phyloP scores from a whole-genome alignment of 1,284 basidiomycete species.

The Cystobasidiaceae sp. region DNA sequence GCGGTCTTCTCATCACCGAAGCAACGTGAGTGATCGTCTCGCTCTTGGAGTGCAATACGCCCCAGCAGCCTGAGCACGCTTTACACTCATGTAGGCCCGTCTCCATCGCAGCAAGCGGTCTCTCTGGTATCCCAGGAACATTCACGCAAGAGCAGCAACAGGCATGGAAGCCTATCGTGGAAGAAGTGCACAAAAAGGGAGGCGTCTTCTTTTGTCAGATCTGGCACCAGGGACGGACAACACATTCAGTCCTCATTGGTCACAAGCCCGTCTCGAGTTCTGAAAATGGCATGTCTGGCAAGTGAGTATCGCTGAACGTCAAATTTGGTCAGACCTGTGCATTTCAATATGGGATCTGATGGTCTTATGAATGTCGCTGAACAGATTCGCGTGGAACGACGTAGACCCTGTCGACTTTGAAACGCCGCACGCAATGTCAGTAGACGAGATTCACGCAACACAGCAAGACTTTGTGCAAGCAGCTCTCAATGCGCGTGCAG shows the following conservation, averaged over 20 bases:
- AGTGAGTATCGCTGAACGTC: slow-evolving; percentile 6
- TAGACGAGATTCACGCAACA: slow-evolving; percentile 22
- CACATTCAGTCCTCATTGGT: slow-evolving; percentile 33
- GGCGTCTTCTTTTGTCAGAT: slow-evolving; percentile 41
- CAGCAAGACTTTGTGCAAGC: slow-evolving; percentile 30
- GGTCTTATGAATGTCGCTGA: not conserved
- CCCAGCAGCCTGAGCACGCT: not conserved
- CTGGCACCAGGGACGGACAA: slow-evolving; percentile 41
- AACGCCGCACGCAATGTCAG: slow-evolving; percentile 33
- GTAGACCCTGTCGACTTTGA: slow-evolving; percentile 34
- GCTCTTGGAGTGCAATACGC: not conserved
- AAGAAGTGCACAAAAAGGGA: slow-evolving; percentile 39
- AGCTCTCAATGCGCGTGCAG: slow-evolving; percentile 23
- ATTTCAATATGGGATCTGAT: not conserved
- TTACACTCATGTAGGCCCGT: not conserved
- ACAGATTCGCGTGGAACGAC: slow-evolving; percentile 25
- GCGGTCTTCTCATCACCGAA: slow-evolving; percentile 12
- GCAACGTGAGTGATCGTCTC: slow-evolving; percentile 4
- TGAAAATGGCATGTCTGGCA: slow-evolving; percentile 28
- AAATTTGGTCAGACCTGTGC: not conserved
- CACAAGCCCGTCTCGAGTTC: slow-evolving; percentile 36
- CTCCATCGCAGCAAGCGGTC: slow-evolving; percentile 1
- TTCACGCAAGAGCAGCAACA: slow-evolving; percentile 41
- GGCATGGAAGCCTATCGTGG: slow-evolving; percentile 40
- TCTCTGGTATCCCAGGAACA: slow-evolving; percentile 9